Evolutionary conservation across 768 basidiomycete genomes (phyloP).

Genomic region (Leccinum longicurvipes): DNA sequence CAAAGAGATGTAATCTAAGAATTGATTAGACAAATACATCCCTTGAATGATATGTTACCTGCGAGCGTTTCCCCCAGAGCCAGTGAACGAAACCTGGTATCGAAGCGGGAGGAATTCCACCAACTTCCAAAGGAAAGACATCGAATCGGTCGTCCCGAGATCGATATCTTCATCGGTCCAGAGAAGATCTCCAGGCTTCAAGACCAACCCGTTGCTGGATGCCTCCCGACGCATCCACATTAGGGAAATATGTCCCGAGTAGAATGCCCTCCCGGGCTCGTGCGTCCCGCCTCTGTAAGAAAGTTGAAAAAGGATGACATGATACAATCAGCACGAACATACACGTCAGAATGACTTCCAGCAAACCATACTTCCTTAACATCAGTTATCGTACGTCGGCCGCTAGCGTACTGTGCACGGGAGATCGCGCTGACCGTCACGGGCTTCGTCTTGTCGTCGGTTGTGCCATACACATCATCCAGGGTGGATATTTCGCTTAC

Average conservation of each 20-base stretch:
- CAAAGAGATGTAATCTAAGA: slow-evolving; percentile 9
- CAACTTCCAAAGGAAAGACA: slow-evolving; percentile 14
- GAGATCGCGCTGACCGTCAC: not conserved
- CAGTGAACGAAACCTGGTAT: slow-evolving; percentile 19
- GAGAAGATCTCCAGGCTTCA: slow-evolving; percentile 17
- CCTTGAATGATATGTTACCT: not conserved
- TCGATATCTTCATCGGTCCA: slow-evolving; percentile 20
- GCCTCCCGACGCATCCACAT: slow-evolving; percentile 34
- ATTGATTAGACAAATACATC: not conserved
- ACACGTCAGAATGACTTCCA: slow-evolving; percentile 38
- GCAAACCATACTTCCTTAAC: slow-evolving; percentile 33
- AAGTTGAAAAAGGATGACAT: not conserved
- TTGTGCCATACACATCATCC: not conserved
- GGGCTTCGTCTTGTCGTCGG: not conserved
- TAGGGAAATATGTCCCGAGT: slow-evolving; percentile 18
- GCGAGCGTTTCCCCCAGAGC: slow-evolving; percentile 8
- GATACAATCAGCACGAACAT: not conserved
- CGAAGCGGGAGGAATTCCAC: slow-evolving; percentile 13
- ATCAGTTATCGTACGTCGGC: not conserved
- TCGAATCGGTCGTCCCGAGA: slow-evolving; percentile 15
- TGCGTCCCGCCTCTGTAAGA: slow-evolving; percentile 13
- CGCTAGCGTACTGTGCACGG: not conserved
- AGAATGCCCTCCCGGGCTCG: slow-evolving; percentile 9
- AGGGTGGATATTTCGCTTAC: not conserved
- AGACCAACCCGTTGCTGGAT: slow-evolving; percentile 16